A percentile compares a stretch with the other conserved stretches of the same genome.
Conservation (phyloP, 768 basidiomycete genomes). For the Serendipita sp. region DNA sequence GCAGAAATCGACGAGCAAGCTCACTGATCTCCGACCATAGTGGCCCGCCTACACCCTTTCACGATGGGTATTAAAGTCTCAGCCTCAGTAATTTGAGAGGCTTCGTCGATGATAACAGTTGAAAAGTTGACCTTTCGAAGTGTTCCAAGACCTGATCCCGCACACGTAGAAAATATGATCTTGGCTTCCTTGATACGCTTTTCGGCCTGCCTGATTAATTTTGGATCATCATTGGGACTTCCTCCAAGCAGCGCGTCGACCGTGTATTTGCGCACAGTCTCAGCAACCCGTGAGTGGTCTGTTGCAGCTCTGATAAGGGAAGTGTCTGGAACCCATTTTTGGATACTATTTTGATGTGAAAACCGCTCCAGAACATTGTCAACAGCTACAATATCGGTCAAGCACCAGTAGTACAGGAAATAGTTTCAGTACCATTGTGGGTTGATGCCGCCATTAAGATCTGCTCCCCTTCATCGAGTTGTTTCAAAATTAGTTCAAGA, state of each 20-base stretch:
- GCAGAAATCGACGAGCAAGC: slow-evolving; percentile 13
- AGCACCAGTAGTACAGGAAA: not conserved
- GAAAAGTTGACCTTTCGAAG: slow-evolving; percentile 31
- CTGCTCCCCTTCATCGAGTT: slow-evolving; percentile 22
- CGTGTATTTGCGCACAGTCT: slow-evolving; percentile 38
- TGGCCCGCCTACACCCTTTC: slow-evolving; percentile 39
- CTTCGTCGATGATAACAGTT: slow-evolving; percentile 50
- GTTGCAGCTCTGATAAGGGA: slow-evolving; percentile 53
- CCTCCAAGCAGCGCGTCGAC: slow-evolving; percentile 50
- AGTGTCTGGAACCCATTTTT: slow-evolving; percentile 32
- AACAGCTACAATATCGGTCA: slow-evolving; percentile 29
- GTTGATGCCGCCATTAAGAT: slow-evolving; percentile 59
- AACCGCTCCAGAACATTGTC: slow-evolving; percentile 57
- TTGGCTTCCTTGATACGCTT: slow-evolving; percentile 37
- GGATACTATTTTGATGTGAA: slow-evolving; percentile 27
- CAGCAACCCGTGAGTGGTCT: slow-evolving; percentile 44
- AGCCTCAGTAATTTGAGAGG: slow-evolving; percentile 54
- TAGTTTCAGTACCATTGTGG: slow-evolving; percentile 36
- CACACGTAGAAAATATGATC: slow-evolving; percentile 51
- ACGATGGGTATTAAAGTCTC: slow-evolving; percentile 49
- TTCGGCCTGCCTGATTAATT: slow-evolving; percentile 40
- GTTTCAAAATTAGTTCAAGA: slow-evolving; percentile 26
- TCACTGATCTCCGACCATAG: slow-evolving; percentile 58
- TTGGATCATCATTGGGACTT: slow-evolving; percentile 42
- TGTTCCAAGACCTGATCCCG: slow-evolving; percentile 24